Evolutionary conservation across 2,329 filamentous ascomycete species (phyloP), one percentile per base, ranked within the genome.

Genomic region (Epichloe typhina): DNA sequence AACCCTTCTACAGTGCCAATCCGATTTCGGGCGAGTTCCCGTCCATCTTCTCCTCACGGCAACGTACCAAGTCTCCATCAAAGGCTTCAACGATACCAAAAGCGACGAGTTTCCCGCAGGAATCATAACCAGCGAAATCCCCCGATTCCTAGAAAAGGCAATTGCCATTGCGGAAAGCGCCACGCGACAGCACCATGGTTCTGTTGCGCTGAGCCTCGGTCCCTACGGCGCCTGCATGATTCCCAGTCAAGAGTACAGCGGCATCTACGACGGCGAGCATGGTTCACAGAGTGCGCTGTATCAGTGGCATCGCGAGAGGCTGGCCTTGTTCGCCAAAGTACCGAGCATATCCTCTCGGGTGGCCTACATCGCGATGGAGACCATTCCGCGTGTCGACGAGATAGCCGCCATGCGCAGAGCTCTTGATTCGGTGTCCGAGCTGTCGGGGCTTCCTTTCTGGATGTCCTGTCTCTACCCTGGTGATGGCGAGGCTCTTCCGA

Each of bases 141-240:
- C 65, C 65, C 59, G 53, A 4, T 74, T 70, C 50, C 57, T 77
- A 2, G 60, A 69, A n/a, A 59, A 61, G 3, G 76, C 75, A 1
- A 64, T 76, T 19, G 56, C 58, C 15, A 73, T 76, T 42, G 69
- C 69, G 19, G 63, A 66, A 46, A 56, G 64, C 38, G 71, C 67
- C 44, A 59, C 53, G n/a, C 53, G 41, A 45, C 42, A 43, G 43
- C 13, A 66, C 66, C 2, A n/a, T 12, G 49, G 19, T 9, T 61
- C 57, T 17, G 62, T 82, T 15, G 81, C 81, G 12, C 62, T 86
- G 45, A 79, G 79, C 57, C 61, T 84, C 5, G 83, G 83, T 0
- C 79, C 83, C 0, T 85, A 85, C 53, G 83, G 83, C 15, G 82
- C 83, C 2, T 78, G 73, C 54, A 83, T 84, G 78, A 64, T 75